A percentile compares a stretch with the other conserved stretches of the same genome.
Conservation (phyloP, 371 early-diverging fungal genomes). For the Mortierella sp. region DNA sequence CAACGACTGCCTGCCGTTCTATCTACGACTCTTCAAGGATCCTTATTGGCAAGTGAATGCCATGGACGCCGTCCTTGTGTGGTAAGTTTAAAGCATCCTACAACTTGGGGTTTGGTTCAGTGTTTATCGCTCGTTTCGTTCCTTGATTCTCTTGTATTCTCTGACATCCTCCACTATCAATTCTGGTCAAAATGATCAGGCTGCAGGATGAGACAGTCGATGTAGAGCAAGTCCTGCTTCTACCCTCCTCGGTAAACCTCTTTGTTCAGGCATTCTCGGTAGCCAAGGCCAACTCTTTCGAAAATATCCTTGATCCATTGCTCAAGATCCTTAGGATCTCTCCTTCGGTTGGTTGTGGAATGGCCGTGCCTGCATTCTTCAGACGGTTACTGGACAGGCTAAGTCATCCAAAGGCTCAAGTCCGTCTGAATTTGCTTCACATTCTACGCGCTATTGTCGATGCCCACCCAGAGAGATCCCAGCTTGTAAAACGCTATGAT, state of each 20-base stretch:
- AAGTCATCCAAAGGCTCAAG: conserved; percentile 59
- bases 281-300: conserved; percentile 58
- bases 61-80: conserved; percentile 65
- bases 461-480: conserved; percentile 35
- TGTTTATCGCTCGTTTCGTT: too few species aligned
- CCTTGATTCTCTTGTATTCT: too few species aligned
- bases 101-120: too few species aligned
- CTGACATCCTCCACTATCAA: too few species aligned
- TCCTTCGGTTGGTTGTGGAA: conserved; percentile 39
- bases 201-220: conserved; percentile 59
- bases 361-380: conserved; percentile 56
- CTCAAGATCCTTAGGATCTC: conserved; percentile 58
- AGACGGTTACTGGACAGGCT: conserved; percentile 54
- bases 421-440: conserved; percentile 58
- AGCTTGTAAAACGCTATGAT: conserved; percentile 35
- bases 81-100: conserved; percentile 50
- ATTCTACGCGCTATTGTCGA: conserved; percentile 59
- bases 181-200: conserved; percentile 21
- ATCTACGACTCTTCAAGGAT: conserved; percentile 63
- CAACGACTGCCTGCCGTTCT: conserved; percentile 58
- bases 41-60: conserved; percentile 68
- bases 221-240: conserved; percentile 57
- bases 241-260: conserved; percentile 48
- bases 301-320: conserved; percentile 61
- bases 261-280: conserved; percentile 56